Conservation (phyloP, 2,329 filamentous ascomycete genomes). For the Lanzia echinophila region DNA sequence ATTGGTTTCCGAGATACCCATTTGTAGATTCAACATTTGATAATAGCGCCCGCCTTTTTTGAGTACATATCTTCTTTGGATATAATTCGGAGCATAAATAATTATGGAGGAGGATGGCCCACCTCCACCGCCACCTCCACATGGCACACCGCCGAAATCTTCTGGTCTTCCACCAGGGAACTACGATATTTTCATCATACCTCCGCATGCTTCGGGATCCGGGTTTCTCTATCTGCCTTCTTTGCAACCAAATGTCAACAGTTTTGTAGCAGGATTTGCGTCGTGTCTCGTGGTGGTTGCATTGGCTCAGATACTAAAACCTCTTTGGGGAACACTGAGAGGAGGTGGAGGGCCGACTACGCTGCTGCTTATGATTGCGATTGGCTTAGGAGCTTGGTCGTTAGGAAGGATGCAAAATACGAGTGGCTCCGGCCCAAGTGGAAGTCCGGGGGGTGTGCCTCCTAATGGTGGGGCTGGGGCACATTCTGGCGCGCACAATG, state of each 20-base stretch:
- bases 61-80: background rate
- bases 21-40: background rate
- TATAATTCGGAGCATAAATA: background rate
- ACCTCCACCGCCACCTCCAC: conserved; percentile 74
- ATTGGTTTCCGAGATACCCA: background rate
- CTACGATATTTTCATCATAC: conserved; percentile 97
- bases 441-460: conserved; percentile 14
- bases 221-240: conserved; percentile 95
- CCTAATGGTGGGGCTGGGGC: conserved; percentile 16
- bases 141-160: conserved; percentile 70
- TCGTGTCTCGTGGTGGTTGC: conserved; percentile 67
- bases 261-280: conserved; percentile 81
- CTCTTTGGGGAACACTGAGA: conserved; percentile 62
- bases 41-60: background rate
- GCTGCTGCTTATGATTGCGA: conserved; percentile 61
- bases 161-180: conserved; percentile 75
- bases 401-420: conserved; percentile 56
- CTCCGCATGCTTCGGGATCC: conserved; percentile 78
- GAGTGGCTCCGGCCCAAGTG: conserved; percentile 29
- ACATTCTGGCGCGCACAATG: conserved; percentile 16
- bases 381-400: conserved; percentile 74
- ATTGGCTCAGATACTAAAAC: conserved; percentile 66
- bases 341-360: conserved; percentile 69
- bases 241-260: conserved; percentile 76
- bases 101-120: conserved; percentile 8